Base-by-base conservation (phyloP, 2,329 filamentous ascomycete genomes). In the Colletotrichum higginsianum region DNA sequence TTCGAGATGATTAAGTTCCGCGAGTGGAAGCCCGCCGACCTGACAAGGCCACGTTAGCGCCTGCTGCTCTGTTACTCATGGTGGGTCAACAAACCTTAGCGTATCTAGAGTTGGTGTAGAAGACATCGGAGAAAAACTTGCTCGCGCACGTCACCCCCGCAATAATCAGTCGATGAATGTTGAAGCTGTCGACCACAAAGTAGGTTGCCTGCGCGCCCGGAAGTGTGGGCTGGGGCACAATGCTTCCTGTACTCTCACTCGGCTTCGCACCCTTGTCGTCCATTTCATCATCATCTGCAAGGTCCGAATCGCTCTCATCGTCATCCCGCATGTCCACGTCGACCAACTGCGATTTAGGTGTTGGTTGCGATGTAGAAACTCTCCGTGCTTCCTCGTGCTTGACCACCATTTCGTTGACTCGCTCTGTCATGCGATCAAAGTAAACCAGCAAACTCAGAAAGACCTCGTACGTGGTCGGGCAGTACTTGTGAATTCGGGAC, bases 61-160 rank as follows among this genome's bases (percentile, higher is more conserved):
- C 11, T 26, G 15, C 2, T 26, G 16, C 12, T 35, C 1, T 23
- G 21, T 6, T 3, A 8, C 3, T 7, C 3, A 23, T 1, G 40
- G 15, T 9, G 23, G 9, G 15, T 2, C 9, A 6, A 84, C 87
- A 74, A 87, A 98, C 96, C 93, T 98, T 99, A 72, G 96, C 96
- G 81, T 99, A 99, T 91, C 96, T 90, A 66, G 96, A 98, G 82
- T 99, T 99, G 12, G 96, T 99, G 81, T 98, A 99, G 78, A 99
- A 99, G 50, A 98, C 96, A 83, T 99, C 90, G 6, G 96, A 98
- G 83, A 99, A 99, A 87, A 98, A 99, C 83, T 99, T 99, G 89
- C 96, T 98, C 6, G 96, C 95, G 82, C 96, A 98, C 3, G 96
- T 99, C 55, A 99, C 96, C 46, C 96, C 96, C 2, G 96, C 94